These are phyloP conservation scores for Andrographis paniculata DNA, from an alignment of 305 asterid species.

Conservation along the genomic window DNA sequence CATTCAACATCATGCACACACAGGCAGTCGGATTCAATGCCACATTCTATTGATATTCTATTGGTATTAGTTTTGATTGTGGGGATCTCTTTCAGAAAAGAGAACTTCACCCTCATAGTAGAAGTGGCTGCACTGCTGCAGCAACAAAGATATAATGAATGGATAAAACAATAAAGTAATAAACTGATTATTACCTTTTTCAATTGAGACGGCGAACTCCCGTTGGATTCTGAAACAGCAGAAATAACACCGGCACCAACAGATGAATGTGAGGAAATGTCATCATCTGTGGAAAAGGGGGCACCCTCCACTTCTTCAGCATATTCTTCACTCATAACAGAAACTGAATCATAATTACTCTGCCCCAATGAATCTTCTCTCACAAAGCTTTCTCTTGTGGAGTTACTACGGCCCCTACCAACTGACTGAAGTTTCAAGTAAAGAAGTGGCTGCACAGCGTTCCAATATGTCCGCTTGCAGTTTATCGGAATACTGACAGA, in stretches of 20 bases:
- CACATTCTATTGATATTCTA: neutral
- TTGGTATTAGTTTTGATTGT: neutral
- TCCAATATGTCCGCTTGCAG: slow-evolving; percentile 69
- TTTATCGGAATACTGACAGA: slow-evolving; percentile 41
- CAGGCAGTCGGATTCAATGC: neutral
- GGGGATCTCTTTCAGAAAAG: slow-evolving; percentile 3
- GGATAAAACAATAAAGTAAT: neutral
- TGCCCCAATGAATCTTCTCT: slow-evolving; percentile 48
- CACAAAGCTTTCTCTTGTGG: slow-evolving; percentile 35
- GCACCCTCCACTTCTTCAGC: slow-evolving; percentile 64
- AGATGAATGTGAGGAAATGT: slow-evolving; percentile 70
- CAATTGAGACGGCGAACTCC: slow-evolving; percentile 45
- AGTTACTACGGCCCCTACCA: slow-evolving; percentile 30
- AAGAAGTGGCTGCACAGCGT: slow-evolving; percentile 60
- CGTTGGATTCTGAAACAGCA: slow-evolving; percentile 48
- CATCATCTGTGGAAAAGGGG: slow-evolving; percentile 63
- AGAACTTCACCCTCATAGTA: neutral
- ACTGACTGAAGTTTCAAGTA: slow-evolving; percentile 47
- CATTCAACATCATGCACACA: neutral
- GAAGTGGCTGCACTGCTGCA: neutral
- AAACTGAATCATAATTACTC: slow-evolving; percentile 44
- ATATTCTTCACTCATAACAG: slow-evolving; percentile 66
- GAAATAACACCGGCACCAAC: slow-evolving; percentile 40
- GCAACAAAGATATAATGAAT: slow-evolving; percentile 4
- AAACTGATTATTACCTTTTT: slow-evolving; percentile 40